Evolutionary conservation across 78 protist genomes (phyloP), one percentile per base, ranked within the genome.

Genomic region (Tieghemostelium lacteum): DNA sequence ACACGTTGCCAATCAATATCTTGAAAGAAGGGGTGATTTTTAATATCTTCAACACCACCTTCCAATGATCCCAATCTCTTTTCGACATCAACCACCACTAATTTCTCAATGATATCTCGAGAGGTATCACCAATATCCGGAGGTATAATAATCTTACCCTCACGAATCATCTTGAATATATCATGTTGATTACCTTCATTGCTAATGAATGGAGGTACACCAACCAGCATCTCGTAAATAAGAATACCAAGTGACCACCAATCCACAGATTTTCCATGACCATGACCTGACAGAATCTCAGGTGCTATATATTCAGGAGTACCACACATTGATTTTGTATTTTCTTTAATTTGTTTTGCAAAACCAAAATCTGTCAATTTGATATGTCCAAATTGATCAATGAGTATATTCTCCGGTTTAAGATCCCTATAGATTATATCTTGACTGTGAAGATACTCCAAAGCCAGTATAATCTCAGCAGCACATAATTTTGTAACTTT

Each of bases 211-310:
- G 86, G 93, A 16, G 93, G 93, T 14, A 92, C 50, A 2, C 98
- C 97, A n/a, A 62, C 73, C 33, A 96, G 60, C 98, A 96, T 96
- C 57, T 96, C 98, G 54, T 93, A 96, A 20, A 94, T 60, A 24
- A 97, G 80, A 42, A 93, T 88, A 49, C 98, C 98, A 2, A 98
- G 73, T 22, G 92, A 37, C 99, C 98, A 98, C 98, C 98, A 97
- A 58, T 98, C 98, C 19, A 94, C 98, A 0, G 95, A 80, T 55
- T 80, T 93, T 26, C 95, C 97, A 85, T 96, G 94, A 3, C 97
- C 97, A 58, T 85, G 73, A 7, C 88, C 62, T 29, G 49, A 36
- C 17, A 97, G 29, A 14, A 95, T 85, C 73, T 96, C 98, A 37
- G 97, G 97, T 7, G 97, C 97, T 6, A 93, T 94, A 62, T 95